A percentile compares a stretch with the other conserved stretches of the same genome.
phyloP scores from a whole-genome alignment of 345 rosid genomes.

The Anastatica hierochuntica region DNA sequence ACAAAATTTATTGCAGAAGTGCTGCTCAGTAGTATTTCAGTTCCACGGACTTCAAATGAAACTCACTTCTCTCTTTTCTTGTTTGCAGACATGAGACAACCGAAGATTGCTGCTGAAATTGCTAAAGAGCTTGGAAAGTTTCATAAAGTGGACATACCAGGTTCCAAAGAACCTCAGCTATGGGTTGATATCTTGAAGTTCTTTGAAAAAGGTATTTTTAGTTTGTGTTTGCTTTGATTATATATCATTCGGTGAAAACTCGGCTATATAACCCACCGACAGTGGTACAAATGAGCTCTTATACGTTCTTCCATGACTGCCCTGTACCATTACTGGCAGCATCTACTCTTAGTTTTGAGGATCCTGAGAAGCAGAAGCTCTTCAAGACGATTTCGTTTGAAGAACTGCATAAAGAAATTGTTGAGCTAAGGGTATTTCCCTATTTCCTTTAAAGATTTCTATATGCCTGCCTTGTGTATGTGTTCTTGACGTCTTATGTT shows the following conservation, averaged over 20 bases:
- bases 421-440: slow-evolving; percentile 58
- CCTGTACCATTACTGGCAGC: slow-evolving; percentile 41
- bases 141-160: slow-evolving; percentile 79
- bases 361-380: slow-evolving; percentile 52
- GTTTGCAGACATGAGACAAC: slow-evolving; percentile 67
- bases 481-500: background rate
- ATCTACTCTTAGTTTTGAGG: slow-evolving; percentile 59
- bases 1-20: background rate
- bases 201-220: slow-evolving; percentile 56
- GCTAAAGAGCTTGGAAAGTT: slow-evolving; percentile 76
- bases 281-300: background rate
- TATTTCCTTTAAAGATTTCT: background rate
- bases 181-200: slow-evolving; percentile 85
- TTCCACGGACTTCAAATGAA: slow-evolving; percentile 2
- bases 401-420: slow-evolving; percentile 56
- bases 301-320: slow-evolving; percentile 4
- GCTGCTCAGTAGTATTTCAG: background rate
- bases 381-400: slow-evolving; percentile 58
- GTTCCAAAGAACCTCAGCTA: slow-evolving; percentile 84
- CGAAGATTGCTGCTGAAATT: slow-evolving; percentile 72
- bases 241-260: background rate
- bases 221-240: background rate
- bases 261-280: background rate
- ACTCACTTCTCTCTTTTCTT: slow-evolving; percentile 5
- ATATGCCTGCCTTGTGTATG: slow-evolving; percentile 3